Conservation (phyloP, 441 rosid species). For the Gossypium schwendimanii region DNA sequence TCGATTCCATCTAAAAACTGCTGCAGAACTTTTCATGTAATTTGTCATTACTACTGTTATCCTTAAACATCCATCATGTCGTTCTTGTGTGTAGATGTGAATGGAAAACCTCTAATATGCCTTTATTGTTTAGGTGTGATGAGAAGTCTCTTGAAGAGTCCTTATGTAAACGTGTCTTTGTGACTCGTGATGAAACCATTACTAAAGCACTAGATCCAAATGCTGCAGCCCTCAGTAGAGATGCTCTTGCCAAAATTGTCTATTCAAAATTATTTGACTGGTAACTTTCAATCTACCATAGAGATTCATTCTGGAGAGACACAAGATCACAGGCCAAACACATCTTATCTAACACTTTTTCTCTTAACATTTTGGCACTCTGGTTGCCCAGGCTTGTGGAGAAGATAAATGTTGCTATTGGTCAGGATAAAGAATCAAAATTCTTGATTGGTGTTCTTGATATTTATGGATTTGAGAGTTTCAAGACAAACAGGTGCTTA, state of each 20-base stretch:
- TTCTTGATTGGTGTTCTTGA: conserved; percentile 81
- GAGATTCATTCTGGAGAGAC: not conserved
- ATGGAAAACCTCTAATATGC: conserved; percentile 17
- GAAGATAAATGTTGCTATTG: conserved; percentile 75
- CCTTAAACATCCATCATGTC: not conserved
- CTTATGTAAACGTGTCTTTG: conserved; percentile 86
- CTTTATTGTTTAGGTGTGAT: conserved; percentile 62
- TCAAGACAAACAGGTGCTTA: conserved; percentile 99
- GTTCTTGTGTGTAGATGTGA: conserved; percentile 9
- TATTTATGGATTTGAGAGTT: conserved; percentile 84
- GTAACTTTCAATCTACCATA: conserved; percentile 31
- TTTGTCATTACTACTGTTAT: not conserved
- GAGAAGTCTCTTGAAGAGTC: conserved; percentile 73
- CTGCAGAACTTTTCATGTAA: conserved; percentile 88
- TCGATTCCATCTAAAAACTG: conserved; percentile 58
- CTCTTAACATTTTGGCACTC: conserved; percentile 14
- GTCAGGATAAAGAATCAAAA: conserved; percentile 86
- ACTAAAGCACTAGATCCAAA: conserved; percentile 78
- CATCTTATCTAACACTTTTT: not conserved
- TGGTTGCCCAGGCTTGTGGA: conserved; percentile 66
- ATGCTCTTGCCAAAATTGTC: conserved; percentile 87
- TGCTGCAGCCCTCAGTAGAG: conserved; percentile 75
- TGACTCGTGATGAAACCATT: conserved; percentile 90
- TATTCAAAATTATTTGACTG: conserved; percentile 97
- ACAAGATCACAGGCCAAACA: not conserved